Percentiles rank a stretch among this genome's conserved stretches.
Conservation (phyloP, 495 filamentous ascomycete genomes). For the Neurospora sp. region DNA sequence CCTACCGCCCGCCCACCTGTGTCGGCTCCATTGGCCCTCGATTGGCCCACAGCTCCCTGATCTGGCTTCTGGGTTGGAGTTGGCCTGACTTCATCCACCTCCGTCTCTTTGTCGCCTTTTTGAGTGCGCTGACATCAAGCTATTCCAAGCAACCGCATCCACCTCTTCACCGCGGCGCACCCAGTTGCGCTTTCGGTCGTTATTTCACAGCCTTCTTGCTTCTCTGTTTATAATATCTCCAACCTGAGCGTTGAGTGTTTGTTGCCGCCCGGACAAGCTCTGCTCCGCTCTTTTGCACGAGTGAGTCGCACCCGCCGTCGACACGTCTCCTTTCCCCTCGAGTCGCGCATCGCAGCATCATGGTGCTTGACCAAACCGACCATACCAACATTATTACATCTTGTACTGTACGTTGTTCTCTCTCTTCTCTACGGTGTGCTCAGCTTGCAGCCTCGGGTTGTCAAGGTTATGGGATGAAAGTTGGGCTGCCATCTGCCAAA, state of each 20-base stretch:
- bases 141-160: neutral
- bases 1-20: neutral
- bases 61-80: neutral
- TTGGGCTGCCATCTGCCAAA: neutral
- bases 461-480: neutral
- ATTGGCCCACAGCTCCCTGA: neutral
- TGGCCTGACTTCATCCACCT: neutral
- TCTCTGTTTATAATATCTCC: neutral
- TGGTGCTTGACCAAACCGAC: constrained; percentile 15
- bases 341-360: constrained; percentile 16
- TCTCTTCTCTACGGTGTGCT: neutral
- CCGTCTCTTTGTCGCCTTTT: neutral
- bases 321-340: neutral
- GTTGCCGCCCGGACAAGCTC: neutral
- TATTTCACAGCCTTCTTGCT: neutral
- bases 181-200: neutral
- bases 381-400: constrained; percentile 11
- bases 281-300: neutral
- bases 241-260: neutral
- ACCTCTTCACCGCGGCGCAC: neutral
- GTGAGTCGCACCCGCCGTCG: neutral
- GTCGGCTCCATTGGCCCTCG: neutral
- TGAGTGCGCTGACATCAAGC: neutral
- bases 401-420: constrained; percentile 8
- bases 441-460: neutral